These are phyloP conservation scores for Penicillium italicum DNA, from an alignment of 2,329 filamentous ascomycete species.

Conservation along the genomic window DNA sequence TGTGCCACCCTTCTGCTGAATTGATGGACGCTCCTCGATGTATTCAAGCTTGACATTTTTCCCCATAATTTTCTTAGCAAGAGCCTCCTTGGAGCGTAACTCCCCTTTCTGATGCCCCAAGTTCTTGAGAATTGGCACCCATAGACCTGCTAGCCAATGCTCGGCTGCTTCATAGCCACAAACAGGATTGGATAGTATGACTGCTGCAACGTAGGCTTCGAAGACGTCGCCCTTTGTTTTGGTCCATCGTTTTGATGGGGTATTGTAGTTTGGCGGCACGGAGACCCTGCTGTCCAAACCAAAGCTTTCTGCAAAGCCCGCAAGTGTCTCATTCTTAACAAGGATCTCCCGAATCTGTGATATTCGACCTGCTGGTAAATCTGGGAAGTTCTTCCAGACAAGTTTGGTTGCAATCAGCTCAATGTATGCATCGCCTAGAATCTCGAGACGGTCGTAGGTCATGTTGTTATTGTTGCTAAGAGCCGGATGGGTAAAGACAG, in stretches of 20 bases:
- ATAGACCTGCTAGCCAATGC: constrained; percentile 71
- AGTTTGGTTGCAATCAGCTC: constrained; percentile 72
- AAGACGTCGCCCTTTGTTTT: constrained; percentile 86
- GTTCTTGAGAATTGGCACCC: constrained; percentile 60
- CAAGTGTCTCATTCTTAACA: constrained; percentile 75
- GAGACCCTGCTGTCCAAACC: constrained; percentile 63
- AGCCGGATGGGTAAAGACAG: constrained; percentile 66
- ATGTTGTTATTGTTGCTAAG: constrained; percentile 26
- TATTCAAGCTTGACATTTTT: constrained; percentile 61
- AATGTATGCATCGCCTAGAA: constrained; percentile 82
- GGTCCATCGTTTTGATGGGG: constrained; percentile 53
- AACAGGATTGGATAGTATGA: constrained; percentile 64
- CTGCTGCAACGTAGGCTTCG: constrained; percentile 81
- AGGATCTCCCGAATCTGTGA: constrained; percentile 74
- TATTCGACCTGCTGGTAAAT: constrained; percentile 63
- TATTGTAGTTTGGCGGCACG: constrained; percentile 49
- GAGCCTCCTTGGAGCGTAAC: constrained; percentile 51
- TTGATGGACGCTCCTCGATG: constrained; percentile 40
- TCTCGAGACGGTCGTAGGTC: constrained; percentile 80
- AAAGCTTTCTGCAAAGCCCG: constrained; percentile 66
- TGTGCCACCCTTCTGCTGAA: constrained; percentile 35
- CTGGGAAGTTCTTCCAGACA: constrained; percentile 68
- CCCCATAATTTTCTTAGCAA: constrained; percentile 53
- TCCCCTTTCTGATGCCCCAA: constrained; percentile 25
- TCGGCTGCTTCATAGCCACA: constrained; percentile 61